A percentile compares a stretch with the other conserved stretches of the same genome.
Evolutionary conservation across 208 protist species (phyloP).

Genomic region (Trypanosoma brucei): DNA sequence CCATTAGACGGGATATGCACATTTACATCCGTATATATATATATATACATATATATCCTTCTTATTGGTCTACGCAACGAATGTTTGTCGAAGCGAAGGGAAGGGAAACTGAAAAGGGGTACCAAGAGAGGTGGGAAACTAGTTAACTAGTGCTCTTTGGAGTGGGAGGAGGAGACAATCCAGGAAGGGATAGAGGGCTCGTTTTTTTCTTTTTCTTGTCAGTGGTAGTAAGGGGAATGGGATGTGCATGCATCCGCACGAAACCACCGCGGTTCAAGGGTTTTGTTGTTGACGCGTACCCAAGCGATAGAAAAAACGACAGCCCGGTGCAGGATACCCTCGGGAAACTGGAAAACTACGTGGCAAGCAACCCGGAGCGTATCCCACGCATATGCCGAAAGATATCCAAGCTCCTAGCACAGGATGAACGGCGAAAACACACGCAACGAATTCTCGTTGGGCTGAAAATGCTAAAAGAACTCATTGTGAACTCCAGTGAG

Average conservation of each 20-base stretch:
- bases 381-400: conserved; percentile 83
- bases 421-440: conserved; percentile 33
- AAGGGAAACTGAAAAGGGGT: no score
- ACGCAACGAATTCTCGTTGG: conserved; percentile 61
- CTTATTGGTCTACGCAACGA: no score
- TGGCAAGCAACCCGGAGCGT: conserved; percentile 74
- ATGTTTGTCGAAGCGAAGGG: no score
- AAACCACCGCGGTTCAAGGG: conserved; percentile 76
- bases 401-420: conserved; percentile 54
- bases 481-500: conserved; percentile 45
- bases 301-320: conserved; percentile 24
- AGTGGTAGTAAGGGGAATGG: conserved; percentile 13
- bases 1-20: no score
- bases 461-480: conserved; percentile 44
- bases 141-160: background rate
- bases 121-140: no score
- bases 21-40: no score
- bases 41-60: no score
- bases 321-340: conserved; percentile 58
- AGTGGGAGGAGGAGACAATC: background rate
- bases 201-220: conserved; percentile 7
- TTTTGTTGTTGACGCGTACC: conserved; percentile 76
- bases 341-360: conserved; percentile 63
- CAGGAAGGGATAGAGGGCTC: background rate
- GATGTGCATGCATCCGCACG: conserved; percentile 38